phyloP scores from a whole-genome alignment of 1,139 yeast species.

The Groenewaldozyma sp. region DNA sequence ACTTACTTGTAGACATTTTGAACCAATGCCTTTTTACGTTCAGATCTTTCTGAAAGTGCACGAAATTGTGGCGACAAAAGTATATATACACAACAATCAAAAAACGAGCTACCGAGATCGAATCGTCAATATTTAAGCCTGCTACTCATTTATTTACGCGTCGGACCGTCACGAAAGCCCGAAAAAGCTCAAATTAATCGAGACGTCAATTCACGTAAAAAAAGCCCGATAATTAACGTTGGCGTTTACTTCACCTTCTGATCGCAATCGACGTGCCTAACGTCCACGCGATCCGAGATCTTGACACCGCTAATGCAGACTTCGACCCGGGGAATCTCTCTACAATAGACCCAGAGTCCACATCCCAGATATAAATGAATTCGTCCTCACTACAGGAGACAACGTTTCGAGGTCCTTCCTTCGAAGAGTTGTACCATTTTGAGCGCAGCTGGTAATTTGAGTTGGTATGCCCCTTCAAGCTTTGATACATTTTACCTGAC shows the following conservation, averaged over 20 bases:
- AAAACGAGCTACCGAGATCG: too few species aligned
- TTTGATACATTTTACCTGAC: conserved; percentile 22
- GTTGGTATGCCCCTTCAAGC: conserved; percentile 25
- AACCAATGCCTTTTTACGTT: too few species aligned
- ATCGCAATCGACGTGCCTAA: not conserved
- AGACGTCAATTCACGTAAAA: conserved; percentile 2
- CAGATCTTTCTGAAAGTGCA: too few species aligned
- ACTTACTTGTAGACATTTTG: conserved; percentile 3
- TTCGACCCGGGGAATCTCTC: conserved; percentile 3
- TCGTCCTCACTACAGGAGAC: conserved; percentile 90
- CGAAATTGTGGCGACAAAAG: too few species aligned
- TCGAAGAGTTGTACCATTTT: conserved; percentile 44
- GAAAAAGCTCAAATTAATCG: not conserved
- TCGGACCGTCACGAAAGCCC: not conserved
- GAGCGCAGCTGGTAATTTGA: conserved; percentile 21
- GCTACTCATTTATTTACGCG: too few species aligned
- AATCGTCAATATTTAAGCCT: too few species aligned
- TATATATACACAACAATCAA: too few species aligned
- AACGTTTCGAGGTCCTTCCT: too few species aligned
- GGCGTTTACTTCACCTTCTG: too few species aligned
- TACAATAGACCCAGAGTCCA: conserved; percentile 46
- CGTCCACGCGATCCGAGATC: not conserved
- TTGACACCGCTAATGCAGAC: not conserved
- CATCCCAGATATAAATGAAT: conserved; percentile 79
- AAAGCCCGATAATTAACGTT: not conserved